Percentiles rank a stretch among this genome's conserved stretches.
Evolutionary conservation across 176 grass and related monocot species (phyloP).

Genomic region (Carex cristatella): DNA sequence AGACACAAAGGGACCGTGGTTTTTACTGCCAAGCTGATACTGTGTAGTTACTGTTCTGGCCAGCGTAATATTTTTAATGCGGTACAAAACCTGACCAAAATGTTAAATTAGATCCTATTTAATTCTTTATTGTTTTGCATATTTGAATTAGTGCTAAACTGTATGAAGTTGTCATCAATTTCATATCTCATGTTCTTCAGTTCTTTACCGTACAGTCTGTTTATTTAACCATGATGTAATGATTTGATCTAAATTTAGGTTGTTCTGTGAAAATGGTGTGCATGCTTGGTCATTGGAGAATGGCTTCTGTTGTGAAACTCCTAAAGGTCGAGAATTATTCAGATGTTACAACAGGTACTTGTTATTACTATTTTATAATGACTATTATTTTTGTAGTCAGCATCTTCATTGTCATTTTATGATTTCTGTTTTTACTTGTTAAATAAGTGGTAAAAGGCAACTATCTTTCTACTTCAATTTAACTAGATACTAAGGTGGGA

Average conservation of each 20-base stretch:
- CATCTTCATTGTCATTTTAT: background rate
- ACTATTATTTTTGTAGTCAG: background rate
- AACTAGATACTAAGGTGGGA: background rate
- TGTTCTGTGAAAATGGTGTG: constrained; percentile 24
- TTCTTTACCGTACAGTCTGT: background rate
- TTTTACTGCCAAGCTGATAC: background rate
- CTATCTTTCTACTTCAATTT: background rate
- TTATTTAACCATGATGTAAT: constrained; percentile 2
- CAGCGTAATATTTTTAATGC: background rate
- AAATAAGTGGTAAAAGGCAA: background rate
- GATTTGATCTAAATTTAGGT: constrained; percentile 5
- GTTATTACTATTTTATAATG: background rate
- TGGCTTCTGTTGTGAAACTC: constrained; percentile 18
- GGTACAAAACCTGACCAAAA: background rate
- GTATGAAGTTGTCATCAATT: background rate
- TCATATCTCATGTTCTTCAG: background rate
- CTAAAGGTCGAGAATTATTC: constrained; percentile 18
- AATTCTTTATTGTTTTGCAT: background rate
- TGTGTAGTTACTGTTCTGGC: background rate
- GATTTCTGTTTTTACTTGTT: background rate
- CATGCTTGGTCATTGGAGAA: constrained; percentile 26
- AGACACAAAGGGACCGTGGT: background rate
- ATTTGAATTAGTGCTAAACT: background rate
- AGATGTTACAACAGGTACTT: constrained; percentile 19
- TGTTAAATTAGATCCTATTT: background rate